Evolutionary conservation across 768 basidiomycete genomes (phyloP), one percentile per base, ranked within the genome.

Genomic region (Chalciporus piperatus): DNA sequence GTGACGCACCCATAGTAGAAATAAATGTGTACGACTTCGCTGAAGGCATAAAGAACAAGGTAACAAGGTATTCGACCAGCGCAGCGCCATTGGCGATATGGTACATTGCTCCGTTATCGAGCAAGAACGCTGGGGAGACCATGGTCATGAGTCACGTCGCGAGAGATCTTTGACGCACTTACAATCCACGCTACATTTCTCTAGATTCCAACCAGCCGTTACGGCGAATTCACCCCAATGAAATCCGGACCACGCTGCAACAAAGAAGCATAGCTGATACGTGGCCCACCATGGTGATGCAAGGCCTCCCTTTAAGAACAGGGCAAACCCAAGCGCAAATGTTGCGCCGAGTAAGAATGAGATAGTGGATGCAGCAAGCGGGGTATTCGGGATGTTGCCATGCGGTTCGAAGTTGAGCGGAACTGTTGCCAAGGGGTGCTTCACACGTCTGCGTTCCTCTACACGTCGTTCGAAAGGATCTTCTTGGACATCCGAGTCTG

Each of bases 171-270:
- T 20, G 28, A 41, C 33, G 50, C 22, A 78, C 92, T 75, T 66
- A 96, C 97, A 98, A 64, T 94, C 91, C 8, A 97, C 82, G 52
- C 85, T 91, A 63, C 93, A 89, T 71, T 95, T 97, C 47, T 89
- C 87, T 37, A 86, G 72, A 69, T 98, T 98, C 88, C 92, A 98
- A 20, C 92, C 92, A 1, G 95, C 95, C 7, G 97, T 97, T 4
- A 95, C 92, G 33, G 87, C 89, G 63, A 94, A 98, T 68, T 99
- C 97, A 12, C 81, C 83, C 83, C 92, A 88, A 63, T 99, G 97
- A 68, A 99, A 99, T 32, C 77, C 73, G 0, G 90, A 78, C 89
- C 92, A 92, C 5, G 86, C 77, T 30, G 87, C 83, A 37, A 90
- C 55, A 67, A 94, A 98, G 67, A 90, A 84, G 1, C 89, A 92